phyloP scores from a whole-genome alignment of 257 asterid genomes.

The Solanum dulcamara region DNA sequence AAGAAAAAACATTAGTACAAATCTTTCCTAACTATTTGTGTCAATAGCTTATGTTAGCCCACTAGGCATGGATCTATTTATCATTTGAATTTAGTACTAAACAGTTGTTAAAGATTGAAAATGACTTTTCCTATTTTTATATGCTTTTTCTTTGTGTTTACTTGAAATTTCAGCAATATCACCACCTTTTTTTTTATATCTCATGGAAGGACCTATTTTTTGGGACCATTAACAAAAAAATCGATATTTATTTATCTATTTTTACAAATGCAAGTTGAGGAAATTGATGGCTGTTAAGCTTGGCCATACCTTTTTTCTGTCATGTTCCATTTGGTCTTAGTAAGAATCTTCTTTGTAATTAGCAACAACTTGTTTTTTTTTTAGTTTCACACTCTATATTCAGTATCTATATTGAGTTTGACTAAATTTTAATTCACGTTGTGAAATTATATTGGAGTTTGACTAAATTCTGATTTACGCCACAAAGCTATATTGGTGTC shows the following conservation, averaged over 20 bases:
- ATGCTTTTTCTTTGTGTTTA: conserved; percentile 1
- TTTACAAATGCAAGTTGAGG: conserved; percentile 47
- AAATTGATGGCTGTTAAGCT: conserved; percentile 33
- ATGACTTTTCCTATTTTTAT: conserved; percentile 4
- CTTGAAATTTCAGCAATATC: conserved; percentile 25
- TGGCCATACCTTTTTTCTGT: conserved; percentile 49
- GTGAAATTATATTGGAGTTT: not conserved
- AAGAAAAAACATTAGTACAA: not conserved
- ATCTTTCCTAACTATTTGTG: not conserved
- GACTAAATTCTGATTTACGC: not conserved
- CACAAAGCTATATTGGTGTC: accelerated
- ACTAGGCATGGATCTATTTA: not conserved
- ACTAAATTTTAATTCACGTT: not conserved
- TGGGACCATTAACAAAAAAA: conserved; percentile 32
- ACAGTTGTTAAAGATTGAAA: conserved; percentile 14
- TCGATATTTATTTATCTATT: no score
- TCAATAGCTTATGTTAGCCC: conserved; percentile 7
- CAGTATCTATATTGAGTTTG: accelerated
- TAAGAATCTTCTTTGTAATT: conserved; percentile 46
- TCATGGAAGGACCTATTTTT: conserved; percentile 27
- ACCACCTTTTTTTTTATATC: conserved; percentile 5
- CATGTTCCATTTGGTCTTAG: conserved; percentile 29
- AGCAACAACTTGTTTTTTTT: conserved; percentile 7
- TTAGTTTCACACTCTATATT: not conserved
- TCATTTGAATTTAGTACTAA: not conserved